phyloP scores from a whole-genome alignment of 2,329 filamentous ascomycete genomes.

The Curvularia hawaiiensis region DNA sequence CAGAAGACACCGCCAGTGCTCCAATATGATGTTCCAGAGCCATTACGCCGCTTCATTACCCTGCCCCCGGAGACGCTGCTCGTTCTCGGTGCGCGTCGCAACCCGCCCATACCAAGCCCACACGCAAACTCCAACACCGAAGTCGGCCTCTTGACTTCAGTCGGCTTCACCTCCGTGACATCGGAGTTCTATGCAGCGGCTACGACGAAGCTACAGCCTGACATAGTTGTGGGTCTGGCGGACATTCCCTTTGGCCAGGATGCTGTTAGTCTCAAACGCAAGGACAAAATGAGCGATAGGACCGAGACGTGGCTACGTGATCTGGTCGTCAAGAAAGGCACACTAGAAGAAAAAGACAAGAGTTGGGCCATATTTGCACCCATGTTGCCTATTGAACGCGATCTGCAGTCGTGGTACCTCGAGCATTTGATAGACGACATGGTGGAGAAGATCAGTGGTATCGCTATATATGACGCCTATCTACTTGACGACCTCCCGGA shows the following conservation, averaged over 20 bases:
- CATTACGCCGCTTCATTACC: slow-evolving; percentile 77
- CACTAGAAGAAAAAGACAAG: slow-evolving; percentile 36
- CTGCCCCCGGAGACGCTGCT: slow-evolving; percentile 69
- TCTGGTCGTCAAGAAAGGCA: slow-evolving; percentile 58
- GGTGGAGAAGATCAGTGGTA: slow-evolving; percentile 58
- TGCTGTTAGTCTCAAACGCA: slow-evolving; percentile 70
- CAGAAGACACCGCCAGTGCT: slow-evolving; percentile 58
- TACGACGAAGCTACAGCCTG: slow-evolving; percentile 70
- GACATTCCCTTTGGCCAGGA: slow-evolving; percentile 69
- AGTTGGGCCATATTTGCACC: slow-evolving; percentile 59
- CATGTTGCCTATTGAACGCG: slow-evolving; percentile 74
- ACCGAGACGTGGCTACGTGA: slow-evolving; percentile 82
- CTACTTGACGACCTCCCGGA: slow-evolving; percentile 70
- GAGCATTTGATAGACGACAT: slow-evolving; percentile 71
- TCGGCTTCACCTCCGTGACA: slow-evolving; percentile 77
- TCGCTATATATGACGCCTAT: slow-evolving; percentile 79
- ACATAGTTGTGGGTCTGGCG: slow-evolving; percentile 78
- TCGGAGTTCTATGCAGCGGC: slow-evolving; percentile 72
- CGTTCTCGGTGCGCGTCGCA: slow-evolving; percentile 77
- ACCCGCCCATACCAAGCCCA: slow-evolving; percentile 74
- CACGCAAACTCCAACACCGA: slow-evolving; percentile 70
- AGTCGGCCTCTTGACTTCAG: slow-evolving; percentile 82
- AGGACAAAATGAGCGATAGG: slow-evolving; percentile 82
- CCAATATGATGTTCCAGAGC: slow-evolving; percentile 52
- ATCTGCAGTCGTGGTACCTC: slow-evolving; percentile 81